Evolutionary conservation across 2,329 filamentous ascomycete species (phyloP).

Genomic region (Lecanicillium sp.): DNA sequence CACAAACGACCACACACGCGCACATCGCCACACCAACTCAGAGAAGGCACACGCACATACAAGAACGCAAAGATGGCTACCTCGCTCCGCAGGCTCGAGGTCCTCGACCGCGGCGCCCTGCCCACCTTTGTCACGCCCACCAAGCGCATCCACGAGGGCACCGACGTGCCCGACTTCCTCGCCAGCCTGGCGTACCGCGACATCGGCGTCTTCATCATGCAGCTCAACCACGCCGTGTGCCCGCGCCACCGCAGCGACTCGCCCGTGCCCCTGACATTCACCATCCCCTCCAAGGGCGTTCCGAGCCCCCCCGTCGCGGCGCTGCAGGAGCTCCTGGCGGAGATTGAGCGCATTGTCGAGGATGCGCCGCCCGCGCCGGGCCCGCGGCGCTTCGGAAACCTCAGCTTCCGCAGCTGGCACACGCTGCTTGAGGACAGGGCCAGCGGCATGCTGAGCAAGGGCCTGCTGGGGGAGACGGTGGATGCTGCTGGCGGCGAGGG

Average conservation of each 20-base stretch:
- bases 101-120: slow-evolving; percentile 41
- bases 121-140: slow-evolving; percentile 59
- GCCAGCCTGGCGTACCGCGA: slow-evolving; percentile 77
- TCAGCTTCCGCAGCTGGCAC: slow-evolving; percentile 83
- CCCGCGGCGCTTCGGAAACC: slow-evolving; percentile 85
- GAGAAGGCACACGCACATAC: not conserved
- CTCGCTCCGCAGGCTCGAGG: slow-evolving; percentile 31
- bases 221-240: slow-evolving; percentile 83
- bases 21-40: not conserved
- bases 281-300: slow-evolving; percentile 32
- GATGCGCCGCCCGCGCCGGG: slow-evolving; percentile 80
- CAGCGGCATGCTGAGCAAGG: slow-evolving; percentile 28
- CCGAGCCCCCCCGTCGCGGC: slow-evolving; percentile 50
- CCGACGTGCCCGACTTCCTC: slow-evolving; percentile 77
- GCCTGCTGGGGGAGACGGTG: slow-evolving; percentile 25
- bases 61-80: not conserved
- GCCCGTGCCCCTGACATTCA: slow-evolving; percentile 33
- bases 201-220: slow-evolving; percentile 79
- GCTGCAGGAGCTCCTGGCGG: slow-evolving; percentile 60
- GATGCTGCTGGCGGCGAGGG: slow-evolving; percentile 29
- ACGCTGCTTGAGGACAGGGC: slow-evolving; percentile 57
- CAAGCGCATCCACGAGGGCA: slow-evolving; percentile 80
- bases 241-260: slow-evolving; percentile 50
- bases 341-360: slow-evolving; percentile 61
- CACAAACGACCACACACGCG: not conserved